A percentile compares a stretch with the other conserved stretches of the same genome.
Evolutionary conservation across 1,284 basidiomycete species (phyloP).

Genomic region (Leccinum huronense): DNA sequence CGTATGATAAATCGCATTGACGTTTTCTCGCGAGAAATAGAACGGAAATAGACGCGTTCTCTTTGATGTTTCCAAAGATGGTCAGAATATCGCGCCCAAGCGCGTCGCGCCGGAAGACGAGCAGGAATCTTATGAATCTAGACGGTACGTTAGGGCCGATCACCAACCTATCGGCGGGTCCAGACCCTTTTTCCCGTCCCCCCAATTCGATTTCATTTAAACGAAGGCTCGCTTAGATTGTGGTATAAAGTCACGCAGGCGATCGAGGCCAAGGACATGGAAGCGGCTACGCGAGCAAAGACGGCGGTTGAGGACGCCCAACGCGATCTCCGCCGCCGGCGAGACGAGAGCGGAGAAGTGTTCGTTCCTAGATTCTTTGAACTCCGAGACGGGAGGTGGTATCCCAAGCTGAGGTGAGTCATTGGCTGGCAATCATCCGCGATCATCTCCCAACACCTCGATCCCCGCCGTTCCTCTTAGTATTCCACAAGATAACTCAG

Average conservation of each 20-base stretch:
- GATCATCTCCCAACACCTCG: not conserved
- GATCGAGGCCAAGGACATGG: constrained; percentile 88
- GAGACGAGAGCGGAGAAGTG: constrained; percentile 73
- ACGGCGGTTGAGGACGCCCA: constrained; percentile 90
- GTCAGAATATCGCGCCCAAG: constrained; percentile 76
- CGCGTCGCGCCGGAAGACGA: constrained; percentile 80
- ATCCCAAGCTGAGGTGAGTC: constrained; percentile 73
- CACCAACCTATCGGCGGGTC: not conserved
- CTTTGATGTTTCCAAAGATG: constrained; percentile 82
- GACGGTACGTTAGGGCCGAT: constrained; percentile 50
- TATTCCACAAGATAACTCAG: constrained; percentile 61
- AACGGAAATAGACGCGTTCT: constrained; percentile 71
- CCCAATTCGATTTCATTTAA: not conserved
- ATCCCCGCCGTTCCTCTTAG: constrained; percentile 38
- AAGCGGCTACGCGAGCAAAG: constrained; percentile 90
- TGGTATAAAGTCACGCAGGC: constrained; percentile 88
- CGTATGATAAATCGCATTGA: not conserved
- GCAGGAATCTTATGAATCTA: constrained; percentile 90
- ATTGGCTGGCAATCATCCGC: not conserved
- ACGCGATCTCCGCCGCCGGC: constrained; percentile 72
- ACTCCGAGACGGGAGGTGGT: constrained; percentile 73
- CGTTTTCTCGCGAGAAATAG: constrained; percentile 33
- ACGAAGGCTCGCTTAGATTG: constrained; percentile 46
- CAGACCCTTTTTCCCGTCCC: not conserved
- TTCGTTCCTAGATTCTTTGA: constrained; percentile 81